Percentiles rank a stretch among this genome's conserved stretches.
phyloP scores from a whole-genome alignment of 1,284 basidiomycete species.

The Cystobasidium slooffiae region DNA sequence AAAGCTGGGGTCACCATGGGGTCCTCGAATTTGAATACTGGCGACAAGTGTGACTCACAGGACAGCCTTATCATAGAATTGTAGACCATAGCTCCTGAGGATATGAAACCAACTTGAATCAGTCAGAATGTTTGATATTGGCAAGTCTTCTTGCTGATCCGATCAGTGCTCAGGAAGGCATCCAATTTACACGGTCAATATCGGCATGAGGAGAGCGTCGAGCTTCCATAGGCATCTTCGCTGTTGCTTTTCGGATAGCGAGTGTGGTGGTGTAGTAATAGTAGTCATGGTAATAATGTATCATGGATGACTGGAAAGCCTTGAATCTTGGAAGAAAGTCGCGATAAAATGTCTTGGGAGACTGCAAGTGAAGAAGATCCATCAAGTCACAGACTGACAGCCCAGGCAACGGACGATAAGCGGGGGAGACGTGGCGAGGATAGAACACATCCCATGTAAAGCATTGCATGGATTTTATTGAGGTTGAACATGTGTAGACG shows the following conservation, averaged over 20 bases:
- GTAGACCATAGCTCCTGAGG: slow-evolving; percentile 9
- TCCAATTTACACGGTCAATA: background rate
- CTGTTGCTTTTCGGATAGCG: background rate
- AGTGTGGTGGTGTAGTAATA: background rate
- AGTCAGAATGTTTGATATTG: background rate
- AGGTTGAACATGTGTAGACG: too few relatives aligned
- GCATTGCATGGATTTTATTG: too few relatives aligned
- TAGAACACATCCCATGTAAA: too few relatives aligned
- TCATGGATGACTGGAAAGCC: background rate
- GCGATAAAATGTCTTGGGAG: background rate
- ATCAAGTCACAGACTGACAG: too few relatives aligned
- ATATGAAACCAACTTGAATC: background rate
- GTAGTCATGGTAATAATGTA: background rate
- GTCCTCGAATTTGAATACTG: too few relatives aligned
- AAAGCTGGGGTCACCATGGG: too few relatives aligned
- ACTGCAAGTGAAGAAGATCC: too few relatives aligned
- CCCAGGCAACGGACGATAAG: too few relatives aligned
- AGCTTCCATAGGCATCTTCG: slow-evolving; percentile 8
- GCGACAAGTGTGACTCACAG: background rate
- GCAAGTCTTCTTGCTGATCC: background rate
- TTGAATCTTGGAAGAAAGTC: background rate
- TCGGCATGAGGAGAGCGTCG: slow-evolving; percentile 4
- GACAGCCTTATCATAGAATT: slow-evolving; percentile 14
- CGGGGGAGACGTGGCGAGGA: too few relatives aligned
- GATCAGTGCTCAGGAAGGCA: background rate